Base-by-base conservation (phyloP, 768 basidiomycete genomes). In the Psilocybe sp. region DNA sequence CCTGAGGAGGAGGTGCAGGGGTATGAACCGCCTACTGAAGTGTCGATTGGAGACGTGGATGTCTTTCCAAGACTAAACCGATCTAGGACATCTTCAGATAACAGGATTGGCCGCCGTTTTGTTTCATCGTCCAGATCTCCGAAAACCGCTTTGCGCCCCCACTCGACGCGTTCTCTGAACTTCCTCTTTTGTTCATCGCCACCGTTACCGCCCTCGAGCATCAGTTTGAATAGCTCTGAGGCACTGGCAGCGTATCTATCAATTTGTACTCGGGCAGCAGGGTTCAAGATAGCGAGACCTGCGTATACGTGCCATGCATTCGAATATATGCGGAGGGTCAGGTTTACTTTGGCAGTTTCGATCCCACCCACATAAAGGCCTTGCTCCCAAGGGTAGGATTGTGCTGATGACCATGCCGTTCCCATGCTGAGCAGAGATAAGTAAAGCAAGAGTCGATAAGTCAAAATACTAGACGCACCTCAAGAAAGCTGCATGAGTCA, bases 261-360 rank as follows among this genome's bases (percentile, higher is more conserved):
- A 56, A 99, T 98, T 64, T 98, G 96, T 1, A 77, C 66, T 37
- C 81, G 80, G 0, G 97, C 97, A 10, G 79, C 85, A 4, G 97
- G 96, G 68, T 99, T 98, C 54, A 99, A 80, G 64, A 98, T 92
- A 1, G 96, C 96, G n/a, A 99, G 81, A 1, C 97, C 96, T 12
- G 96, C 96, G 65, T 99, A 99, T 62, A 99, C 96, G 69, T 99
- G 96, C 94, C 94, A 99, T 53, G 93, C 88, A 67, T 94, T 97
- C 39, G 92, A 81, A 69, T 98, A 99, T 60, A 99, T 98, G 0
- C 97, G 91, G 15, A 97, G 80, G 54, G 89, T 85, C 67, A 98
- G 87, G 75, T 99, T 99, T 60, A 93, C 94, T 70, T 99, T 99
- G 59, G 93, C 93, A 1, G 92, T 95, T 67, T 99, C 97, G 59